Conservation (phyloP, 805 yeast genomes). For the Yarrowia phangngaensis region DNA sequence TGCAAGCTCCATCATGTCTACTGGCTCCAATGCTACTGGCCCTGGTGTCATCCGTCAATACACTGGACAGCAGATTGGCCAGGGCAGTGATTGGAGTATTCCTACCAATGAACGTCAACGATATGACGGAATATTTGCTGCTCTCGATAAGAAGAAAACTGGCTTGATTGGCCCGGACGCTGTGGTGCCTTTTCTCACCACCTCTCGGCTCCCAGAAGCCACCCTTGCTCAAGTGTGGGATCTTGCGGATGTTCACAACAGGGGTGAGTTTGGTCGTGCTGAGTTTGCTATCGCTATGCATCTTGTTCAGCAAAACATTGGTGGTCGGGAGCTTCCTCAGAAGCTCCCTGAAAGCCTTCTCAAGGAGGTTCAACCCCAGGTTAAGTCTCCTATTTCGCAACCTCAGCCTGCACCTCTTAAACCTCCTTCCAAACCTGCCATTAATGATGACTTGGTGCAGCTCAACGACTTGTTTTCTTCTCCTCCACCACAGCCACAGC, state of each 20-base stretch:
- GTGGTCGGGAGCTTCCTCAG: slow-evolving; percentile 75
- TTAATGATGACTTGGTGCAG: slow-evolving; percentile 41
- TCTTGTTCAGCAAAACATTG: slow-evolving; percentile 76
- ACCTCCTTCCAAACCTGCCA: slow-evolving; percentile 28
- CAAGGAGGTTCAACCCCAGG: slow-evolving; percentile 28
- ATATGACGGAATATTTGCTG: slow-evolving; percentile 73
- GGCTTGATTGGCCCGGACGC: slow-evolving; percentile 72
- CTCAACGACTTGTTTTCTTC: slow-evolving; percentile 53
- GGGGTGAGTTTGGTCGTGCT: slow-evolving; percentile 70
- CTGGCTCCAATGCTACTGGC: slow-evolving; percentile 27
- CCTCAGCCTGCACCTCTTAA: slow-evolving; percentile 24
- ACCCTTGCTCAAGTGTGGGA: slow-evolving; percentile 92
- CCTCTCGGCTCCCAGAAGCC: slow-evolving; percentile 81
- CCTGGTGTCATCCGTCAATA: slow-evolving; percentile 32
- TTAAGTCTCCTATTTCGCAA: slow-evolving; percentile 25
- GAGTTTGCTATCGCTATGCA: slow-evolving; percentile 95
- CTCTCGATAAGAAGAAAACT: slow-evolving; percentile 59
- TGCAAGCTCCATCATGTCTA: slow-evolving; percentile 17
- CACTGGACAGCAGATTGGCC: slow-evolving; percentile 30
- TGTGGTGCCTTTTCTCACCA: slow-evolving; percentile 83
- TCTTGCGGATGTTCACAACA: slow-evolving; percentile 80
- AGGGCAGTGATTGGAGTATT: slow-evolving; percentile 57
- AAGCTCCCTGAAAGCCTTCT: slow-evolving; percentile 66
- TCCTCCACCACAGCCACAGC: slow-evolving; percentile 38
- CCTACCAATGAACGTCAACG: slow-evolving; percentile 67